phyloP scores from a whole-genome alignment of 176 grass and related monocot species.

The Hordeum vulgare region DNA sequence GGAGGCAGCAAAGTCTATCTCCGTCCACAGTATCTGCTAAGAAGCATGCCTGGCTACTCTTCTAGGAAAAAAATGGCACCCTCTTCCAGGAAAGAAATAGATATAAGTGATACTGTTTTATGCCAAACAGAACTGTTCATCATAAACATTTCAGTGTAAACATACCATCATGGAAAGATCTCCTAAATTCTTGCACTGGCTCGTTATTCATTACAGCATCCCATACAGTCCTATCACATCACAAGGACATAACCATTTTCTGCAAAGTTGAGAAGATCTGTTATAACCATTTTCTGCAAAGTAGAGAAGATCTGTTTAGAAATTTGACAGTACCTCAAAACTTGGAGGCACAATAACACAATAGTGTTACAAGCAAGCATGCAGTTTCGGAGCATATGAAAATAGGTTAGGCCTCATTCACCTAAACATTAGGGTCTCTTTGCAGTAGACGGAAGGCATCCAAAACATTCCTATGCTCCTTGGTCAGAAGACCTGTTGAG shows the following conservation, averaged over 20 bases:
- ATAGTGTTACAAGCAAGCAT: not conserved
- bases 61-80: not conserved
- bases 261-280: slow-evolving; percentile 18
- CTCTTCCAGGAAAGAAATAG: not conserved
- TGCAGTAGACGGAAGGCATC: slow-evolving; percentile 74
- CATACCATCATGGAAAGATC: slow-evolving; percentile 59
- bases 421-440: slow-evolving; percentile 71
- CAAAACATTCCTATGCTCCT: slow-evolving; percentile 57
- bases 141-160: not conserved
- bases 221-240: slow-evolving; percentile 85
- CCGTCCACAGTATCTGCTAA: no score
- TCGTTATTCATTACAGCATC: slow-evolving; percentile 88
- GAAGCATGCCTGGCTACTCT: not conserved
- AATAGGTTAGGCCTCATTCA: not conserved
- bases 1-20: no score
- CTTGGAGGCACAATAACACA: no score
- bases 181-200: slow-evolving; percentile 77
- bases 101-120: not conserved
- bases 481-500: slow-evolving; percentile 44
- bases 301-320: not conserved
- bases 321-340: no score
- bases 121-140: not conserved
- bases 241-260: slow-evolving; percentile 89
- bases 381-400: not conserved
- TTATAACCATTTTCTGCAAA: no score